These are phyloP conservation scores for Phalaenopsis equestris DNA, from an alignment of 106 monocot species.

Conservation along the genomic window DNA sequence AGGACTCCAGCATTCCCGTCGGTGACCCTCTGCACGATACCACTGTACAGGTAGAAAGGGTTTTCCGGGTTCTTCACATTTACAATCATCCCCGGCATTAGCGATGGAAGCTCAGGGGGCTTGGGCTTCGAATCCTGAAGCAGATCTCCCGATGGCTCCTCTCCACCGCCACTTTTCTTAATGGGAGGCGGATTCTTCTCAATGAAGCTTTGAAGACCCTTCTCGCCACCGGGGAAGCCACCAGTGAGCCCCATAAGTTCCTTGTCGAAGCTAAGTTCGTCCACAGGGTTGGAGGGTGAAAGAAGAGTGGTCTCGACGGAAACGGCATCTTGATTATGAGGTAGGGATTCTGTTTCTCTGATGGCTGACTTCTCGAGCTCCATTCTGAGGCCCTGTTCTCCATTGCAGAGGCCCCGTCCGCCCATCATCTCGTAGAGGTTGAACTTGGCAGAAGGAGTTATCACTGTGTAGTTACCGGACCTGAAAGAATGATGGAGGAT, in stretches of 20 bases:
- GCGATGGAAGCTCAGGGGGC: constrained; percentile 73
- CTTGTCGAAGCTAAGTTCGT: constrained; percentile 64
- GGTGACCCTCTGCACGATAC: constrained; percentile 86
- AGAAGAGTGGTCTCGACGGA: constrained; percentile 6
- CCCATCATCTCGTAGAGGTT: constrained; percentile 59
- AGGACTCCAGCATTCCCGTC: constrained; percentile 86
- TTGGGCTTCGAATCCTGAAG: constrained; percentile 23
- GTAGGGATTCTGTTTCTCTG: background rate
- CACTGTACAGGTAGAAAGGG: constrained; percentile 73
- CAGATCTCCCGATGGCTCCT: constrained; percentile 1
- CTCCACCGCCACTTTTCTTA: background rate
- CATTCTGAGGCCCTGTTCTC: constrained; percentile 55
- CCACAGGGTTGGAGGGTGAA: background rate
- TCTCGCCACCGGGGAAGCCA: constrained; percentile 94
- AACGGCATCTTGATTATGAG: background rate
- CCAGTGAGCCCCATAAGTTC: constrained; percentile 89
- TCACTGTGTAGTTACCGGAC: background rate
- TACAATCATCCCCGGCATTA: constrained; percentile 90
- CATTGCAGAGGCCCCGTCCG: constrained; percentile 82
- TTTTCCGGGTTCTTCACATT: constrained; percentile 73
- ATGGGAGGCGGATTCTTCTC: constrained; percentile 51
- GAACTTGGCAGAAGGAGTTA: constrained; percentile 46
- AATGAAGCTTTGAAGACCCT: constrained; percentile 59
- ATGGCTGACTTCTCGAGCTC: constrained; percentile 31
- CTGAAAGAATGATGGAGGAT: background rate